phyloP scores from a whole-genome alignment of 1,139 yeast genomes.

The Taphrina wiesneri region DNA sequence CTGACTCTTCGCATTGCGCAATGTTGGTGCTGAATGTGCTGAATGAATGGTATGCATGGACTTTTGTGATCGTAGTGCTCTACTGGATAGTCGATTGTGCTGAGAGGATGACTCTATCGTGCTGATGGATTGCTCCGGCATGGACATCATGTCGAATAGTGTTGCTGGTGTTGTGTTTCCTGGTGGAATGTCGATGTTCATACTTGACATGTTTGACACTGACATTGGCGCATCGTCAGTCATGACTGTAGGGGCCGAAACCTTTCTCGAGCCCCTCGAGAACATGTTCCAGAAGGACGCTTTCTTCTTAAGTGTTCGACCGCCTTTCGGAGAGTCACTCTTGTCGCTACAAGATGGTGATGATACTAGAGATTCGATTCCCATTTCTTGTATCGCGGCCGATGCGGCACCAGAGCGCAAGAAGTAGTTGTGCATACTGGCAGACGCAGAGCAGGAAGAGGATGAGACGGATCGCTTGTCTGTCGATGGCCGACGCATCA shows the following conservation, averaged over 20 bases:
- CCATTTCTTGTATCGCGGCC: not conserved
- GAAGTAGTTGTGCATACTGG: not conserved
- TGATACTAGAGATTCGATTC: not conserved
- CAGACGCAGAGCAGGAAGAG: not conserved
- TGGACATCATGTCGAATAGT: not conserved
- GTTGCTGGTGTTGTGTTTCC: not conserved
- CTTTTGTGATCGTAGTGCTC: conserved; percentile 12
- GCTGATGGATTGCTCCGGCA: not conserved
- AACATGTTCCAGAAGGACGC: conserved; percentile 16
- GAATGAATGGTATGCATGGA: conserved; percentile 4
- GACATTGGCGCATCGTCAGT: not conserved
- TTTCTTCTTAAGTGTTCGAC: conserved; percentile 3
- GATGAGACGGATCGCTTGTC: not conserved
- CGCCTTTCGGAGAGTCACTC: not conserved
- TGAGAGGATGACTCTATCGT: not conserved
- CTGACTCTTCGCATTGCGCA: conserved; percentile 1
- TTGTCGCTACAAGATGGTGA: conserved; percentile 1
- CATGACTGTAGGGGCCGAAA: not conserved
- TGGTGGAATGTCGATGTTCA: conserved; percentile 5
- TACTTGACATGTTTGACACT: not conserved
- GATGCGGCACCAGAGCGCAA: not conserved
- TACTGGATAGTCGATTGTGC: not conserved
- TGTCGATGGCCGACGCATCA: not conserved
- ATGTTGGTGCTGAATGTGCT: not conserved
- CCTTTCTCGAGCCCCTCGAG: conserved; percentile 11